Percentiles rank a stretch among this genome's conserved stretches.
phyloP scores from a whole-genome alignment of 768 basidiomycete species.

The Auricularia heimuer region DNA sequence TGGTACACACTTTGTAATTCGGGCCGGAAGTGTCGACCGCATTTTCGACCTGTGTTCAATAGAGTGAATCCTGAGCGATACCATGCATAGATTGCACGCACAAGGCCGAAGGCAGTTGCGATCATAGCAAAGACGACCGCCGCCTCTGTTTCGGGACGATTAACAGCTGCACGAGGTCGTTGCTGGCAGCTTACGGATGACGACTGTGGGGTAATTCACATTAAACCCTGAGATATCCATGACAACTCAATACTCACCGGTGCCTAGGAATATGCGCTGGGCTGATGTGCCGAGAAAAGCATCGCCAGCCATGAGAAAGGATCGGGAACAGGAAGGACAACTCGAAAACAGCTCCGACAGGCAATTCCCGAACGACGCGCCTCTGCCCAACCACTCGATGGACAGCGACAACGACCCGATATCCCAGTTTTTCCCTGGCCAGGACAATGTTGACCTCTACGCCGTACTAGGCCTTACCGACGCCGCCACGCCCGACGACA shows the following conservation, averaged over 20 bases:
- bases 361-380: constrained; percentile 5
- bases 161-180: not conserved
- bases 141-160: constrained; percentile 45
- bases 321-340: not conserved
- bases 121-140: constrained; percentile 68
- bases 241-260: constrained; percentile 37
- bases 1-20: constrained; percentile 6
- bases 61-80: not conserved
- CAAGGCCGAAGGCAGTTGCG: constrained; percentile 56
- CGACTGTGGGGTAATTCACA: constrained; percentile 9
- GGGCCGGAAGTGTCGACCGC: constrained; percentile 1
- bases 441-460: constrained; percentile 70
- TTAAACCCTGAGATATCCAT: not conserved
- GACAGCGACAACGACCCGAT: constrained; percentile 59
- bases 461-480: constrained; percentile 49
- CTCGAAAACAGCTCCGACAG: constrained; percentile 3
- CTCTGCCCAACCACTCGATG: constrained; percentile 29
- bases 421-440: constrained; percentile 64
- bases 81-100: constrained; percentile 3
- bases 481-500: constrained; percentile 50
- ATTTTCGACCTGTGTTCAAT: not conserved
- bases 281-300: constrained; percentile 62
- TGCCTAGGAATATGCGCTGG: constrained; percentile 60
- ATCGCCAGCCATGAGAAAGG: constrained; percentile 54
- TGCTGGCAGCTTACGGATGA: constrained; percentile 30